Percentiles rank a stretch among this genome's conserved stretches.
Conservation (phyloP, 345 rosid species). For the Theobroma cacao region DNA sequence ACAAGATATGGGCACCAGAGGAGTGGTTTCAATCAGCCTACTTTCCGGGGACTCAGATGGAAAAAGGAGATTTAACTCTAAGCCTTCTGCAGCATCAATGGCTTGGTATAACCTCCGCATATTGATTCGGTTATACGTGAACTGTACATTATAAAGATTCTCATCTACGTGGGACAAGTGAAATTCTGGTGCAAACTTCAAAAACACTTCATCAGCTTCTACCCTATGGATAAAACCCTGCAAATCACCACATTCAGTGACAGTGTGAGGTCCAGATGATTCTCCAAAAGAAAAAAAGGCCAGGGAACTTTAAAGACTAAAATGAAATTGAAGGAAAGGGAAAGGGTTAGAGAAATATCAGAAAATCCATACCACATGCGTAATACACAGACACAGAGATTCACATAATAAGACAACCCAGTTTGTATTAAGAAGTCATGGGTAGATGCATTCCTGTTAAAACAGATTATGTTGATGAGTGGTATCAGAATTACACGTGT, state of each 20-base stretch:
- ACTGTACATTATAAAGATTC: slow-evolving; percentile 63
- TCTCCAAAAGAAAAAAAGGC: not conserved
- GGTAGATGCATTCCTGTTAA: not conserved
- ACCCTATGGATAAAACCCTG: slow-evolving; percentile 84
- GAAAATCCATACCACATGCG: not conserved
- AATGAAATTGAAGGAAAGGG: not conserved
- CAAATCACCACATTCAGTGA: slow-evolving; percentile 3
- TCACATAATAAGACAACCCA: not conserved
- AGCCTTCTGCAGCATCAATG: slow-evolving; percentile 49
- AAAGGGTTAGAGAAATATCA: not conserved
- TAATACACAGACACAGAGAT: not conserved
- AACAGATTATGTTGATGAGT: not conserved
- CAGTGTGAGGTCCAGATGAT: not conserved
- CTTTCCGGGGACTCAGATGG: slow-evolving; percentile 44
- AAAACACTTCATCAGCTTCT: slow-evolving; percentile 79
- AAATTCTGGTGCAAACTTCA: slow-evolving; percentile 60
- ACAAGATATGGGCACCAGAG: slow-evolving; percentile 54
- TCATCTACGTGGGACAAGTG: slow-evolving; percentile 44
- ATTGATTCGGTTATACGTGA: slow-evolving; percentile 64
- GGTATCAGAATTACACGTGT: not conserved
- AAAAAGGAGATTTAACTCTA: slow-evolving; percentile 55
- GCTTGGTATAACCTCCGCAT: slow-evolving; percentile 81
- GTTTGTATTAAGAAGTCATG: not conserved
- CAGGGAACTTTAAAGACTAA: not conserved
- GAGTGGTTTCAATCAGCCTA: slow-evolving; percentile 49